These are phyloP conservation scores for Hygrocybe punicea DNA, from an alignment of 768 basidiomycete species.

Conservation along the genomic window DNA sequence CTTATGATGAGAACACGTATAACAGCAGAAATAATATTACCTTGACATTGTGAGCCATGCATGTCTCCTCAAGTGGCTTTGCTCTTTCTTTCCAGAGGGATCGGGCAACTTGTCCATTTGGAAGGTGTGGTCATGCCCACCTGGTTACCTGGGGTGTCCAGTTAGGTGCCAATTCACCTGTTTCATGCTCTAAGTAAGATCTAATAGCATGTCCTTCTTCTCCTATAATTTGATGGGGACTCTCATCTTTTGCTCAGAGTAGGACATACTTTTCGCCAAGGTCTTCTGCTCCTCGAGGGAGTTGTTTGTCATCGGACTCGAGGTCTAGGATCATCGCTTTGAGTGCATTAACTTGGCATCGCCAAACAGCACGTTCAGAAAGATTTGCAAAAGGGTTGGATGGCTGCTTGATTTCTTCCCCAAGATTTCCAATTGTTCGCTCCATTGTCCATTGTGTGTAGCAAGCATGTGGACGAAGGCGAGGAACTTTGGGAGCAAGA, in stretches of 20 bases:
- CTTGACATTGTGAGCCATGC: constrained; percentile 1
- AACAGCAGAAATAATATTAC: not conserved
- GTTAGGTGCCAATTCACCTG: too few species aligned
- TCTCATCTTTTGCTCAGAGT: not conserved
- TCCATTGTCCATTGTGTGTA: constrained; percentile 20
- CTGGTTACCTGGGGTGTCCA: not conserved
- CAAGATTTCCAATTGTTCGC: constrained; percentile 18
- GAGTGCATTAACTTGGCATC: constrained; percentile 4
- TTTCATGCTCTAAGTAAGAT: not conserved
- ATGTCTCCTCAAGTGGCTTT: not conserved
- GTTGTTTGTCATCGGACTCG: constrained; percentile 19
- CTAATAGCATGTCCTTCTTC: not conserved
- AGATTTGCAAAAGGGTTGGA: constrained; percentile 23
- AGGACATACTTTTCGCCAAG: constrained; percentile 1
- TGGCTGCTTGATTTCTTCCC: constrained; percentile 14
- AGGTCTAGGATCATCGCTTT: constrained; percentile 11
- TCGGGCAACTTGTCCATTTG: constrained; percentile 23
- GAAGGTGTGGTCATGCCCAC: constrained; percentile 23
- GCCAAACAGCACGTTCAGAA: constrained; percentile 12
- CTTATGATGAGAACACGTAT: not conserved
- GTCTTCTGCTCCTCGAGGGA: constrained; percentile 7
- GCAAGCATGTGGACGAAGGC: constrained; percentile 13
- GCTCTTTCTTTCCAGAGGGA: constrained; percentile 19
- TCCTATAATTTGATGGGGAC: not conserved
- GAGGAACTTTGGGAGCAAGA: constrained; percentile 12